Conservation (phyloP, 208 protist genomes). For the Herpetomonas samuelpessoai region DNA sequence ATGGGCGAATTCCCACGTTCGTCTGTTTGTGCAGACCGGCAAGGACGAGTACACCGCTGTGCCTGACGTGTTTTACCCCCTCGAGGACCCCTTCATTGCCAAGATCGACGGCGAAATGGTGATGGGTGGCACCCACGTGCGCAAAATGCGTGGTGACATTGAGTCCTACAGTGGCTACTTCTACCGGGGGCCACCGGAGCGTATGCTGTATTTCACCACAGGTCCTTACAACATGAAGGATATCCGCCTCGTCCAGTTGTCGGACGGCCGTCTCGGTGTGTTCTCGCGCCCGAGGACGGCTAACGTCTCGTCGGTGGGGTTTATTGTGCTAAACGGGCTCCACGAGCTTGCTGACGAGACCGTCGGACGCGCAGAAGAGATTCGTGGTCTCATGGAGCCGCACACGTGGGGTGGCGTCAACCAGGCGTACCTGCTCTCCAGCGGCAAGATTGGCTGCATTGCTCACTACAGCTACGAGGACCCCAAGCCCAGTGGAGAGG, state of each 20-base stretch:
- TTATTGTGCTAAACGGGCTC: slow-evolving; percentile 36
- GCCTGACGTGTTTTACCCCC: slow-evolving; percentile 2
- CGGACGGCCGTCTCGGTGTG: slow-evolving; percentile 45
- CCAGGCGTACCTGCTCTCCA: slow-evolving; percentile 41
- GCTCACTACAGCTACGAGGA: slow-evolving; percentile 35
- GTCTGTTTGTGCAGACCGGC: slow-evolving; percentile 8
- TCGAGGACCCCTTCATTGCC: slow-evolving; percentile 48
- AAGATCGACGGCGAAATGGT: slow-evolving; percentile 43
- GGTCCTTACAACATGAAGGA: slow-evolving; percentile 64
- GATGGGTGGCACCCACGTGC: slow-evolving; percentile 50
- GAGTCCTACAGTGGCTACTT: slow-evolving; percentile 52
- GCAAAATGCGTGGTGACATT: slow-evolving; percentile 38
- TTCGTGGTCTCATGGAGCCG: slow-evolving; percentile 17
- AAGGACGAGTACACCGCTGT: background rate
- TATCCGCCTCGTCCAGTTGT: slow-evolving; percentile 36
- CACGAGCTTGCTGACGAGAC: slow-evolving; percentile 26
- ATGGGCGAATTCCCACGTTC: background rate
- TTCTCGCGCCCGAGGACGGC: slow-evolving; percentile 35
- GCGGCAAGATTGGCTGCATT: slow-evolving; percentile 49
- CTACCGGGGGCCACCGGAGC: slow-evolving; percentile 32
- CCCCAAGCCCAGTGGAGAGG: slow-evolving; percentile 3
- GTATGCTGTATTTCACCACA: slow-evolving; percentile 45
- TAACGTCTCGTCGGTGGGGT: slow-evolving; percentile 32
- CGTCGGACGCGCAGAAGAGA: slow-evolving; percentile 17
- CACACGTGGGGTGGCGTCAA: slow-evolving; percentile 45